A percentile compares a stretch with the other conserved stretches of the same genome.
These are phyloP conservation scores for Sphaerulina musiva DNA, from an alignment of 2,329 filamentous ascomycete genomes.

Conservation along the genomic window DNA sequence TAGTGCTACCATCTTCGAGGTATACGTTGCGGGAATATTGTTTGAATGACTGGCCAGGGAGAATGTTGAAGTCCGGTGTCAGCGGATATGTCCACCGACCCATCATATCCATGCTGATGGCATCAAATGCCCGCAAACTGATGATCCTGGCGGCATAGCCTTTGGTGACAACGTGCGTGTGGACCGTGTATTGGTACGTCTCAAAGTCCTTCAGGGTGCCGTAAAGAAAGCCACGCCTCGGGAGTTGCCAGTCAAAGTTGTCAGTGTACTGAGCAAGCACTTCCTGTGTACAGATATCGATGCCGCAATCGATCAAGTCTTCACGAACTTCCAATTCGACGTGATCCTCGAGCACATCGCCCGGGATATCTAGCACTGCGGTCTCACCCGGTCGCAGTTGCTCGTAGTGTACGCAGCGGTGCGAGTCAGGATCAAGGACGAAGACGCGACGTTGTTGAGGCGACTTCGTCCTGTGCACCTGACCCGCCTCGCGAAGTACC, in stretches of 20 bases:
- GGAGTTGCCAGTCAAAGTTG: constrained; percentile 92
- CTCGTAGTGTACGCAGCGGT: constrained; percentile 87
- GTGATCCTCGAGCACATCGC: constrained; percentile 66
- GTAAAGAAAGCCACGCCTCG: constrained; percentile 79
- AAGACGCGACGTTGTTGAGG: constrained; percentile 74
- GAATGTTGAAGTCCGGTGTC: constrained; percentile 79
- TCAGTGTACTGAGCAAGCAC: constrained; percentile 93
- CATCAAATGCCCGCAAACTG: constrained; percentile 83
- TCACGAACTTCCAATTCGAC: constrained; percentile 74
- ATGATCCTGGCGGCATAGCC: constrained; percentile 81
- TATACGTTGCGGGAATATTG: constrained; percentile 64
- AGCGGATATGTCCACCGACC: constrained; percentile 83
- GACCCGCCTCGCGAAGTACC: constrained; percentile 72
- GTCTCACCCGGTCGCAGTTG: constrained; percentile 68
- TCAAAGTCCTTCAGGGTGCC: constrained; percentile 96
- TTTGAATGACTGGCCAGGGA: constrained; percentile 69
- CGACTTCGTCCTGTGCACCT: constrained; percentile 68
- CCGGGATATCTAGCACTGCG: constrained; percentile 61
- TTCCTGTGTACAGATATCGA: constrained; percentile 96
- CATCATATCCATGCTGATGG: constrained; percentile 79
- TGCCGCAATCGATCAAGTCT: constrained; percentile 86
- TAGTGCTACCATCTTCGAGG: constrained; percentile 60
- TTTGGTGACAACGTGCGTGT: constrained; percentile 75
- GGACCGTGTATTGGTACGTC: constrained; percentile 93
- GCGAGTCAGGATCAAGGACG: constrained; percentile 71